Percentiles rank a stretch among this genome's conserved stretches.
These are phyloP conservation scores for Aspergillus kassunensis DNA, from an alignment of 495 filamentous ascomycete species.

Conservation along the genomic window DNA sequence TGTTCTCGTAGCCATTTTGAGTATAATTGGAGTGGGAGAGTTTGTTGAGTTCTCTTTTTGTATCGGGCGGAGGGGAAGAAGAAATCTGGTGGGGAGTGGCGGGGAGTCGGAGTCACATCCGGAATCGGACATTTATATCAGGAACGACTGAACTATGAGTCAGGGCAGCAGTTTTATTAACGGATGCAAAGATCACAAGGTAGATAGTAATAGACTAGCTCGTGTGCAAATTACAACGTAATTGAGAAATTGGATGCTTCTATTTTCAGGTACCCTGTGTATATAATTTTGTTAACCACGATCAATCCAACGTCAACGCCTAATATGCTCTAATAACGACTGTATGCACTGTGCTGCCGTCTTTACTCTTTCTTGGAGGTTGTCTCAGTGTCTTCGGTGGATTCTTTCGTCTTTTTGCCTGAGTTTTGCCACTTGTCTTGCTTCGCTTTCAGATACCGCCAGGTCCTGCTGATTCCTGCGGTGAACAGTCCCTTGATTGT, in stretches of 20 bases:
- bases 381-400: conserved; percentile 13
- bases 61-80: not conserved
- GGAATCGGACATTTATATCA: conserved; percentile 2
- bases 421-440: conserved; percentile 56
- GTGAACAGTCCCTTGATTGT: conserved; percentile 77
- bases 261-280: not conserved
- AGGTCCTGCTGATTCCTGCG: conserved; percentile 61
- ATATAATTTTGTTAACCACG: not conserved
- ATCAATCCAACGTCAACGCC: conserved; percentile 2
- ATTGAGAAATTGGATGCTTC: not conserved
- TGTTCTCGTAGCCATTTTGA: conserved; percentile 38
- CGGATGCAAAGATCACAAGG: no score
- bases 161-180: conserved; percentile 5
- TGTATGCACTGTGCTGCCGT: not conserved
- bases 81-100: conserved; percentile 6
- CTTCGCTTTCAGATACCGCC: conserved; percentile 82
- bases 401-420: conserved; percentile 19
- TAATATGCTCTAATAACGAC: conserved; percentile 3
- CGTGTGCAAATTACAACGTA: not conserved
- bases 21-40: not conserved
- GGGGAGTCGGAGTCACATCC: conserved; percentile 8
- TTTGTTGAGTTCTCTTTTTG: conserved; percentile 1
- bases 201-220: no score
- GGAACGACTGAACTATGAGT: no score
- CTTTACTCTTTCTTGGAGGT: conserved; percentile 25